Base-by-base conservation (phyloP, 2,329 filamentous ascomycete species). In the Penicillium janthinellum region DNA sequence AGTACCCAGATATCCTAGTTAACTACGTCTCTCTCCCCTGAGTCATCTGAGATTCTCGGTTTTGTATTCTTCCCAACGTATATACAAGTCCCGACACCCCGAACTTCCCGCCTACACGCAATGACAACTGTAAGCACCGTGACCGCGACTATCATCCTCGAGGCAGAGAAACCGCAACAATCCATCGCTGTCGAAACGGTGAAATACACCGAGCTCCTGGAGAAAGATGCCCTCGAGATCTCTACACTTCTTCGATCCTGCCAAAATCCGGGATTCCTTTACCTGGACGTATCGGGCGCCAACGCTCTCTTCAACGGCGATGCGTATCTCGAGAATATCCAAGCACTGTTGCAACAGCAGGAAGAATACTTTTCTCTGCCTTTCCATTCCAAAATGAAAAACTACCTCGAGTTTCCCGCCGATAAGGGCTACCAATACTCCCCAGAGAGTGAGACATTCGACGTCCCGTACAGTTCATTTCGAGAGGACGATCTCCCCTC, bases 111-210 rank as follows among this genome's bases (percentile, higher is more conserved):
- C 25, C 31, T 6, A 31, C 31, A 31, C 8, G 7, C 7, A 6
- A 55, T 55, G 52, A 45, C 52, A 14, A 55, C 52, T 22, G 28
- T 45, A 45, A 55, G 17, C 41, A 55, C 52, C 14, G 28, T 45
- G 15, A 47, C 39, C 20, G 22, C 52, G 11, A 34, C 42, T 7
- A 37, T 55, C 41, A 25, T 55, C 15, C 41, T 55, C n/a, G 42
- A 55, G 20, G 41, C n/a, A 14, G 39, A 47, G 41, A 55, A 45
- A 38, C 39, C 52, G 8, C 52, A 34, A 47, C 52, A 34, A 47
- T 25, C 52, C 4, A 8, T 31, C 11, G 25, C 41, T 38, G 17
- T 47, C 2, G 52, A 55, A 17, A 45, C 42, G 12, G 42, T 55
- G 3, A 45, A 55, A 22, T 55, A 37, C 20, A 20, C 42, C 31